Base-by-base conservation (phyloP, 2,329 filamentous ascomycete species). In the Aspergillus tanneri region DNA sequence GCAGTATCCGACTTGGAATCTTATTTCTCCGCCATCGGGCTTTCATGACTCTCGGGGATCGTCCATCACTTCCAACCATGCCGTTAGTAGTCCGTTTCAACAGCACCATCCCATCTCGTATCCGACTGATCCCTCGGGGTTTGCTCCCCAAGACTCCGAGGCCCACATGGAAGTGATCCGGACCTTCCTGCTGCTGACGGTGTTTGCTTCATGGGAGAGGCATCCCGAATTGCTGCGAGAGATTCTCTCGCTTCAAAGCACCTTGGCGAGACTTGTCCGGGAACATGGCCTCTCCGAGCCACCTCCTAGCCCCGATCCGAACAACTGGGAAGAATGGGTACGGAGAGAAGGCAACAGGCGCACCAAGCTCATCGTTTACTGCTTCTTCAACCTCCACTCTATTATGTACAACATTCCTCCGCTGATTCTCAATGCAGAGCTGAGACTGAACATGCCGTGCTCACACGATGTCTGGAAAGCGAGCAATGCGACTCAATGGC, bases 351-450 rank as follows among this genome's bases (percentile, higher is more conserved):
- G 75, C 2, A 75, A 73, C 47, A 73, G 74, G 55, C 72, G 78
- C 46, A 82, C 78, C 16, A 79, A 82, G 58, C 69, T 80, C 44
- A 77, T 80, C 50, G 76, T 81, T 49, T 77, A 81, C 62, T 75
- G 78, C 62, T 75, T 83, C 55, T 79, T 80, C 50, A 82, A 83
- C 56, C 70, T 84, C 2, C 81, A 83, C 52, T 80, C 77, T 25
- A 80, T 84, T 45, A 81, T 81, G 56, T 84, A 82, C 68, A 80
- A 83, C 60, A 79, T 82, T 11, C 79, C 80, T 22, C 80, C 81
- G 0, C 68, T 81, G 35, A 75, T 84, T 21, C 59, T 81, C 43
- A 82, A 79, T 56, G 72, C 72, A 24, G 78, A 83, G 61, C 61
- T 83, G 42, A 75, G 74, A 43, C 62, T 82, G 53, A 73, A 74